phyloP scores from a whole-genome alignment of 805 yeast genomes.

The Yarrowia keelungensis region DNA sequence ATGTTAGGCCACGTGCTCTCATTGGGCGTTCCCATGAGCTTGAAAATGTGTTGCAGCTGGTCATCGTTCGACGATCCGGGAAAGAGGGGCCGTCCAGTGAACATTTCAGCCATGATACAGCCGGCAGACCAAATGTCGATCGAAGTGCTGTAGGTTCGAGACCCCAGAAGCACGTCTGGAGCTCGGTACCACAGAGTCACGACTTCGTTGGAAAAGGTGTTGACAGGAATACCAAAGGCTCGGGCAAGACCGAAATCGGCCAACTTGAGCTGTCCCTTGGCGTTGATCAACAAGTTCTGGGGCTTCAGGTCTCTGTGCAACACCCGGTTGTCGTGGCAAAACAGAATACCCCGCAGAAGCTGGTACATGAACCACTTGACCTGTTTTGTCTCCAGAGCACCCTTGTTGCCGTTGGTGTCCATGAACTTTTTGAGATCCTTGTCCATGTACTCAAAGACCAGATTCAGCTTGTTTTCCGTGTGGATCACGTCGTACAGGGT shows the following conservation, averaged over 20 bases:
- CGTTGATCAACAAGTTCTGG: conserved; percentile 91
- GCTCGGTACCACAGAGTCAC: conserved; percentile 98
- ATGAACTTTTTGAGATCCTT: conserved; percentile 94
- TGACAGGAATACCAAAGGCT: conserved; percentile 95
- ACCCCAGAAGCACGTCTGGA: conserved; percentile 94
- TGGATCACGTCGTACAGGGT: conserved; percentile 92
- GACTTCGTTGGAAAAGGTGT: conserved; percentile 97
- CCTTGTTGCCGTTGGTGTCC: conserved; percentile 93
- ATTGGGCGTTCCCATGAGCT: conserved; percentile 95
- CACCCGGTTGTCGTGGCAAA: conserved; percentile 93
- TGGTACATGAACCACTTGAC: conserved; percentile 94
- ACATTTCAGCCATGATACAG: conserved; percentile 97
- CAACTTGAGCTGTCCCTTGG: conserved; percentile 89
- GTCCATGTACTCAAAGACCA: conserved; percentile 93
- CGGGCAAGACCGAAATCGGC: conserved; percentile 96
- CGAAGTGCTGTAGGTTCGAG: conserved; percentile 93
- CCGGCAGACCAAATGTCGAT: conserved; percentile 99
- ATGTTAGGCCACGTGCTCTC: conserved; percentile 99
- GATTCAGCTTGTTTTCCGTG: conserved; percentile 87
- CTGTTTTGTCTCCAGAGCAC: conserved; percentile 86
- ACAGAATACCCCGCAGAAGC: conserved; percentile 85
- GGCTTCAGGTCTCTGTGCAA: conserved; percentile 96
- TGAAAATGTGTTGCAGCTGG: conserved; percentile 88
- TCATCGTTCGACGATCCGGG: conserved; percentile 98
- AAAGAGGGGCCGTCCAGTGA: conserved; percentile 95